Percentiles rank a stretch among this genome's conserved stretches.
Evolutionary conservation across 306 rosid genomes (phyloP).

Genomic region (Vigna radiata): DNA sequence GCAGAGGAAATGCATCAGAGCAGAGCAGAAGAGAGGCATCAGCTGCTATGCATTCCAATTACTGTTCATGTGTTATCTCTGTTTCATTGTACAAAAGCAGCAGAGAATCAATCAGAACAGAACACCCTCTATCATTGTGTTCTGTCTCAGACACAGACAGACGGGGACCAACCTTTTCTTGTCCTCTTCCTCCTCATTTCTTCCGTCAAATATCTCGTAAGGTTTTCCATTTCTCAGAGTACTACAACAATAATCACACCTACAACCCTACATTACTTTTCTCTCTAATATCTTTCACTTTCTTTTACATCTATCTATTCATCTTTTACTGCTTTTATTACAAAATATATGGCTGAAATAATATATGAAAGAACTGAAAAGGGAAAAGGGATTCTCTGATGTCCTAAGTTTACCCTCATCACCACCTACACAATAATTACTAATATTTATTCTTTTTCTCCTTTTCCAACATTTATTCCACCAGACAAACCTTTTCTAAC

Average conservation of each 20-base stretch:
- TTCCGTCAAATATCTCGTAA: not conserved
- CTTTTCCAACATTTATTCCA: too few species aligned
- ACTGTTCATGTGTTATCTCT: constrained; percentile 23
- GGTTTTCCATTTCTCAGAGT: too few species aligned
- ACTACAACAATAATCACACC: not conserved
- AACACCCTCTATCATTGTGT: constrained; percentile 4
- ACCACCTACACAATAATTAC: too few species aligned
- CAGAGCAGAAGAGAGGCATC: constrained; percentile 5
- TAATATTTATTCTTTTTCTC: too few species aligned
- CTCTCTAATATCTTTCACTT: not conserved
- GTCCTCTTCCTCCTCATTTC: not conserved
- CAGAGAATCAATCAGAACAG: constrained; percentile 29
- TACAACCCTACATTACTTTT: not conserved
- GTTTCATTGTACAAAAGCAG: constrained; percentile 27
- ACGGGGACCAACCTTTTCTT: constrained; percentile 17
- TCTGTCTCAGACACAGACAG: too few species aligned
- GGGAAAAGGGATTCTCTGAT: too few species aligned
- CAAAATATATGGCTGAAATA: too few species aligned
- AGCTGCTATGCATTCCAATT: not conserved
- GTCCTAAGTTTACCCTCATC: too few species aligned
- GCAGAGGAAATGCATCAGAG: constrained; percentile 2
- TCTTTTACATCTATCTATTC: too few species aligned
- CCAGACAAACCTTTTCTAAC: too few species aligned
- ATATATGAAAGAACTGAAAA: too few species aligned
- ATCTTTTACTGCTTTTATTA: too few species aligned